These are phyloP conservation scores for Phytophthora meadii DNA, from an alignment of 352 stramenopile species.

Conservation along the genomic window DNA sequence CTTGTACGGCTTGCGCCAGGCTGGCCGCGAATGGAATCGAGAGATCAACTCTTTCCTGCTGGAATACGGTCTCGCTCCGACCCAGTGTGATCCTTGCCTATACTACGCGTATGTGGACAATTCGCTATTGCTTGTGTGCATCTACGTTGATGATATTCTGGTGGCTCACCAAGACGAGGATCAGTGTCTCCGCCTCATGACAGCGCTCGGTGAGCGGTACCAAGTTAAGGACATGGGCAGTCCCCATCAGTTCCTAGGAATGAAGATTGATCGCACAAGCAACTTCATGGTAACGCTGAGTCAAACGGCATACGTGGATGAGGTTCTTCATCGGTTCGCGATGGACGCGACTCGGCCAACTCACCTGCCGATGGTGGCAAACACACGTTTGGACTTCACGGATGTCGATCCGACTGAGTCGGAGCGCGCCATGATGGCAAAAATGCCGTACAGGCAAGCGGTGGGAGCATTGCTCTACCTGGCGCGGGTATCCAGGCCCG, in stretches of 20 bases:
- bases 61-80: no score
- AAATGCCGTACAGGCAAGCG: not conserved
- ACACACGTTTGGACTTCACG: not conserved
- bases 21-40: no score
- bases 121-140: no score
- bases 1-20: no score
- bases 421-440: not conserved
- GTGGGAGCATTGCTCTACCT: not conserved
- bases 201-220: not conserved
- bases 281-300: not conserved
- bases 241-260: not conserved
- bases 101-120: no score
- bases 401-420: not conserved
- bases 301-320: not conserved
- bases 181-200: not conserved
- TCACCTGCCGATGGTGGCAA: constrained; percentile 1
- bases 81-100: no score
- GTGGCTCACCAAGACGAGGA: no score
- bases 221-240: constrained; percentile 2
- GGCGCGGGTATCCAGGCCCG: not conserved
- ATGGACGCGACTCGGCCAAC: not conserved
- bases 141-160: no score
- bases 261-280: not conserved
- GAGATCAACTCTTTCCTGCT: no score
- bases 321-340: constrained; percentile 5